These are phyloP conservation scores for Priceomyces castillae DNA, from an alignment of 805 yeast species.

Conservation along the genomic window DNA sequence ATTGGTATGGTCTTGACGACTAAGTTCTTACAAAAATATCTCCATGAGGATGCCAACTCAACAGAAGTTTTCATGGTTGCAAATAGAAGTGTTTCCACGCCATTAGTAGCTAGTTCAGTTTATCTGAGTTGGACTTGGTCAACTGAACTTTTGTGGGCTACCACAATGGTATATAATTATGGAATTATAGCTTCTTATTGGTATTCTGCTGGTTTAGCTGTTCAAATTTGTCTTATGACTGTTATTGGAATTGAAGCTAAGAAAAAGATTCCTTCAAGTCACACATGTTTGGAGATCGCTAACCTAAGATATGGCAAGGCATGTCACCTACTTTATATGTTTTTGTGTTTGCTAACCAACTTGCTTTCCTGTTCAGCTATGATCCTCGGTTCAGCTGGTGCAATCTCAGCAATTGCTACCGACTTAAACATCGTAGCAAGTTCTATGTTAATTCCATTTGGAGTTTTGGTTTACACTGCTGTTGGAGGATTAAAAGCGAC, in stretches of 20 bases:
- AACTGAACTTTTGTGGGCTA: conserved; percentile 24
- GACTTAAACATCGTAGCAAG: conserved; percentile 26
- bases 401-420: conserved; percentile 26
- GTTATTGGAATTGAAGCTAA: conserved; percentile 26
- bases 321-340: conserved; percentile 22
- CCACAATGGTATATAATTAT: conserved; percentile 24
- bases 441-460: conserved; percentile 29
- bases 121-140: conserved; percentile 30
- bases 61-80: conserved; percentile 30
- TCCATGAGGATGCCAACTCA: conserved; percentile 23
- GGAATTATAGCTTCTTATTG: conserved; percentile 23
- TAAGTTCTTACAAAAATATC: conserved; percentile 19
- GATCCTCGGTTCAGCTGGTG: conserved; percentile 29
- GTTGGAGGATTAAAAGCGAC: conserved; percentile 53
- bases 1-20: conserved; percentile 26
- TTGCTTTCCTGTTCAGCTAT: conserved; percentile 25
- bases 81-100: conserved; percentile 21
- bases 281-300: conserved; percentile 28
- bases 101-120: conserved; percentile 23
- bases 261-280: conserved; percentile 25
- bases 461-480: conserved; percentile 46
- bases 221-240: conserved; percentile 25
- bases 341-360: conserved; percentile 22
- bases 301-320: conserved; percentile 27
- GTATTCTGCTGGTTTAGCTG: conserved; percentile 26